These are phyloP conservation scores for Scortechinia acanthostroma DNA, from an alignment of 2,329 filamentous ascomycete genomes.

Conservation along the genomic window DNA sequence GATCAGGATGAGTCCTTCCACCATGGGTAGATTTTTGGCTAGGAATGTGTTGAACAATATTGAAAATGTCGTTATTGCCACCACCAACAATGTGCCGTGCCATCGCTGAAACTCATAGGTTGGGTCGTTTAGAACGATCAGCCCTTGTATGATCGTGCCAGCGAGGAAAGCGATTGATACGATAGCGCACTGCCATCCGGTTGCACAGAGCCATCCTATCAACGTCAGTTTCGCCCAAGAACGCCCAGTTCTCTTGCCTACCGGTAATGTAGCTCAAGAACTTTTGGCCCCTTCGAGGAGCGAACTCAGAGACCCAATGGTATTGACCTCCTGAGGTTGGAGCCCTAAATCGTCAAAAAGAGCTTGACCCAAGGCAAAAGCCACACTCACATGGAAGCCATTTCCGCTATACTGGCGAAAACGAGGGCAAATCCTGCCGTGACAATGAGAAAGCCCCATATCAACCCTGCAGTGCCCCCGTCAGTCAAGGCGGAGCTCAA, in stretches of 20 bases:
- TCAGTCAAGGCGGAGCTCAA: not conserved
- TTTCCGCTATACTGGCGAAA: slow-evolving; percentile 13
- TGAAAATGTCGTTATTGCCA: slow-evolving; percentile 19
- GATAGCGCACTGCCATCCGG: slow-evolving; percentile 14
- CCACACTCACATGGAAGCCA: slow-evolving; percentile 13
- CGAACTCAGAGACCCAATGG: slow-evolving; percentile 23
- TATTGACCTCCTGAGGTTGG: slow-evolving; percentile 30
- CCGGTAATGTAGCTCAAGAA: slow-evolving; percentile 33
- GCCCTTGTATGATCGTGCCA: slow-evolving; percentile 17
- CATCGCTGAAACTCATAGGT: slow-evolving; percentile 14
- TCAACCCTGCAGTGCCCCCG: slow-evolving; percentile 17
- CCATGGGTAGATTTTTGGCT: slow-evolving; percentile 14
- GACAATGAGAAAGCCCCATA: slow-evolving; percentile 26
- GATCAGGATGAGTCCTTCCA: slow-evolving; percentile 23
- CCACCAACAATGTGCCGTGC: slow-evolving; percentile 21
- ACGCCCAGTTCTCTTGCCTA: too few relatives aligned
- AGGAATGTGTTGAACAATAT: slow-evolving; percentile 24
- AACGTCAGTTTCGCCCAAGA: too few relatives aligned
- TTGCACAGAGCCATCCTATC: slow-evolving; percentile 13
- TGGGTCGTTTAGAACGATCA: slow-evolving; percentile 16
- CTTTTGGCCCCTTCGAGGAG: slow-evolving; percentile 24
- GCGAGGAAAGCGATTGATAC: slow-evolving; percentile 15
- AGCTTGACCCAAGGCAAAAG: not conserved
- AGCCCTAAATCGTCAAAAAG: slow-evolving; percentile 14
- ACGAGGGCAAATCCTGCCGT: slow-evolving; percentile 16